Evolutionary conservation across 176 grass and related monocot species (phyloP).

Genomic region (Lolium perenne): DNA sequence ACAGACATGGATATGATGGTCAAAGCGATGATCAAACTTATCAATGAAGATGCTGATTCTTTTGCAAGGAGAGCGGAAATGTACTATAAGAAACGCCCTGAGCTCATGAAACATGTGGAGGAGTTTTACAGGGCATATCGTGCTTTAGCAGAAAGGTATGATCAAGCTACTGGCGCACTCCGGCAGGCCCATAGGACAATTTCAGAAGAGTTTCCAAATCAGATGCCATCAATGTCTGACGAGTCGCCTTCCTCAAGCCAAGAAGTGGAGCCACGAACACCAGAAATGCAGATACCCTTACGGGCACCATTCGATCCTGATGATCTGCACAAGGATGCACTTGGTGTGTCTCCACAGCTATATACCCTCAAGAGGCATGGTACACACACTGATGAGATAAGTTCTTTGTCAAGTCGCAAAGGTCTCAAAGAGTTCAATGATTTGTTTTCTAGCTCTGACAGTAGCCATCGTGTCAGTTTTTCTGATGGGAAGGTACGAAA

Average conservation of each 20-base stretch:
- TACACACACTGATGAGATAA: conserved; percentile 52
- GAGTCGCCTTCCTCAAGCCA: conserved; percentile 47
- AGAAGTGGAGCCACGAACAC: conserved; percentile 48
- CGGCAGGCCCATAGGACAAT: conserved; percentile 71
- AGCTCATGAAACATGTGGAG: conserved; percentile 76
- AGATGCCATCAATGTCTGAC: conserved; percentile 55
- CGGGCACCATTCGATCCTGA: conserved; percentile 52
- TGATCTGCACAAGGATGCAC: conserved; percentile 57
- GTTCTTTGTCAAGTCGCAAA: conserved; percentile 45
- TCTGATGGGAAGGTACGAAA: conserved; percentile 55
- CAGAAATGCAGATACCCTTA: conserved; percentile 42
- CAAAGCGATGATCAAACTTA: conserved; percentile 76
- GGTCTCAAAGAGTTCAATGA: conserved; percentile 64
- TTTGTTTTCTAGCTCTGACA: conserved; percentile 49
- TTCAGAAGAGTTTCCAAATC: conserved; percentile 68
- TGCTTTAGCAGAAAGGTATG: conserved; percentile 74
- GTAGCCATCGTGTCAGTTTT: conserved; percentile 13
- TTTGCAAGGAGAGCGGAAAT: conserved; percentile 83
- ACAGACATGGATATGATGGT: conserved; percentile 80
- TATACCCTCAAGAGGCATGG: conserved; percentile 60
- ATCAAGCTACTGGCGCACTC: conserved; percentile 59
- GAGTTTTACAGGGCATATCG: conserved; percentile 75
- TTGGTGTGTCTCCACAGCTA: conserved; percentile 34
- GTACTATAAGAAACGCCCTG: conserved; percentile 86
- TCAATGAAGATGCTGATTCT: conserved; percentile 81